Conservation (phyloP, 352 stramenopile species). For the Phytopythium kandeliae region DNA sequence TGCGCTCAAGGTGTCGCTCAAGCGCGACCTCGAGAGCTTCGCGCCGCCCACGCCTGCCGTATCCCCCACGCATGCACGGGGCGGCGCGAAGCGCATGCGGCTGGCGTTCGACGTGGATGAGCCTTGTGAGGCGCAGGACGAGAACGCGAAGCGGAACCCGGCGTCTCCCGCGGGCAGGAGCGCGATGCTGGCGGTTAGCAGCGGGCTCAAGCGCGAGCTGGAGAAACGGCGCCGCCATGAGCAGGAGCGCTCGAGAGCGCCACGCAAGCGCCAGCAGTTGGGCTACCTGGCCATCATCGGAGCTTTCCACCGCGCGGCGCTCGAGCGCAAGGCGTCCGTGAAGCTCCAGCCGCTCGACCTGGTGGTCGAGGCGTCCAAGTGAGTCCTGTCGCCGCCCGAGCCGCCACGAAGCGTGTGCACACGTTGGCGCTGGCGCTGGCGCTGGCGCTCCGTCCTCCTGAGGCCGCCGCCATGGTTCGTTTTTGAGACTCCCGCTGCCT, state of each 20-base stretch:
- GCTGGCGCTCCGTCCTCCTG: too few relatives aligned
- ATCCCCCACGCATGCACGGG: slow-evolving; percentile 45
- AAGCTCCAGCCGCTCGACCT: slow-evolving; percentile 23
- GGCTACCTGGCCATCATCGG: slow-evolving; percentile 78
- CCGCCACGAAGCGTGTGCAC: background rate
- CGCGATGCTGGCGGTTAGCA: slow-evolving; percentile 67
- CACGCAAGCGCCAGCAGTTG: slow-evolving; percentile 60
- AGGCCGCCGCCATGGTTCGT: too few relatives aligned
- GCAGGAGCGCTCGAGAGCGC: slow-evolving; percentile 35
- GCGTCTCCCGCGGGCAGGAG: slow-evolving; percentile 13
- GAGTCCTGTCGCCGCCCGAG: background rate
- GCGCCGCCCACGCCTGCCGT: slow-evolving; percentile 63
- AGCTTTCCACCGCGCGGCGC: slow-evolving; percentile 71
- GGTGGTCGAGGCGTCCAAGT: slow-evolving; percentile 22
- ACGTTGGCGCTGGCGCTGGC: too few relatives aligned
- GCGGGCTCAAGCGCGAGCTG: slow-evolving; percentile 66
- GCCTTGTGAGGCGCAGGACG: slow-evolving; percentile 14
- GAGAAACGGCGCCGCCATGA: slow-evolving; percentile 49
- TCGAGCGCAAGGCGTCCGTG: slow-evolving; percentile 49
- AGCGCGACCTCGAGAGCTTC: slow-evolving; percentile 65
- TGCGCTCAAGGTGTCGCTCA: slow-evolving; percentile 70
- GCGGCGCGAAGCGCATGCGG: slow-evolving; percentile 44
- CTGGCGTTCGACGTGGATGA: slow-evolving; percentile 38
- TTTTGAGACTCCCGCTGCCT: too few relatives aligned
- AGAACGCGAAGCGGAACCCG: slow-evolving; percentile 20